These are phyloP conservation scores for Cladosporium sphaerospermum DNA, from an alignment of 2,329 filamentous ascomycete species.

Conservation along the genomic window DNA sequence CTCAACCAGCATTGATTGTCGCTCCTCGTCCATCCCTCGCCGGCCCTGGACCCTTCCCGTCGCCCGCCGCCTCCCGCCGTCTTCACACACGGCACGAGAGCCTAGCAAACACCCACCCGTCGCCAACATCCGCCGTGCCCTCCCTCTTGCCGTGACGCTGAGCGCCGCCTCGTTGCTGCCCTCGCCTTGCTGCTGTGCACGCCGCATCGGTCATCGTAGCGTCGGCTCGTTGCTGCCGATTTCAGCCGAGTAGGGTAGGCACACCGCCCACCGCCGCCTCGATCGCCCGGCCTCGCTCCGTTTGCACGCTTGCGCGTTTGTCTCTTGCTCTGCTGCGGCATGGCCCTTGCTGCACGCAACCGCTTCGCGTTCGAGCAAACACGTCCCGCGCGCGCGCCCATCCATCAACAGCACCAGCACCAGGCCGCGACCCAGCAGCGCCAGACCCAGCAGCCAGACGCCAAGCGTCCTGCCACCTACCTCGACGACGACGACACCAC, in stretches of 20 bases:
- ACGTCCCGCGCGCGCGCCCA: conserved; percentile 7
- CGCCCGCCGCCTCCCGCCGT: conserved; percentile 1
- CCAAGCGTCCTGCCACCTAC: background rate
- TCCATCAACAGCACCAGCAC: conserved; percentile 2
- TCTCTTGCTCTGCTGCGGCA: conserved; percentile 7
- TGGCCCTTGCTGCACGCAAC: conserved; percentile 12
- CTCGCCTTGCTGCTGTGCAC: background rate
- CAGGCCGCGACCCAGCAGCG: background rate
- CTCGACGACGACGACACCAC: conserved; percentile 8
- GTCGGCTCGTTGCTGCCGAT: background rate
- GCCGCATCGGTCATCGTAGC: background rate
- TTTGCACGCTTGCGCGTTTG: conserved; percentile 9
- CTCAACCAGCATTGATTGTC: conserved; percentile 14
- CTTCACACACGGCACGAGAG: conserved; percentile 3
- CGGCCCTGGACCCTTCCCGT: background rate
- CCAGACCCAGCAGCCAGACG: background rate
- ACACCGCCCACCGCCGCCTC: conserved; percentile 9
- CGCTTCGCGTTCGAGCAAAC: conserved; percentile 11
- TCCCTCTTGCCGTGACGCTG: no score
- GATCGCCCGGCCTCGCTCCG: conserved; percentile 6
- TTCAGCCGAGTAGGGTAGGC: conserved; percentile 4
- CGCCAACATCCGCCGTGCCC: background rate
- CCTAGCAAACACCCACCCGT: conserved; percentile 6
- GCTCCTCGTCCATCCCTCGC: background rate
- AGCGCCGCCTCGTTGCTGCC: background rate